Evolutionary conservation across 768 basidiomycete genomes (phyloP), one percentile per base, ranked within the genome.

Genomic region (Suillus ampliporus): DNA sequence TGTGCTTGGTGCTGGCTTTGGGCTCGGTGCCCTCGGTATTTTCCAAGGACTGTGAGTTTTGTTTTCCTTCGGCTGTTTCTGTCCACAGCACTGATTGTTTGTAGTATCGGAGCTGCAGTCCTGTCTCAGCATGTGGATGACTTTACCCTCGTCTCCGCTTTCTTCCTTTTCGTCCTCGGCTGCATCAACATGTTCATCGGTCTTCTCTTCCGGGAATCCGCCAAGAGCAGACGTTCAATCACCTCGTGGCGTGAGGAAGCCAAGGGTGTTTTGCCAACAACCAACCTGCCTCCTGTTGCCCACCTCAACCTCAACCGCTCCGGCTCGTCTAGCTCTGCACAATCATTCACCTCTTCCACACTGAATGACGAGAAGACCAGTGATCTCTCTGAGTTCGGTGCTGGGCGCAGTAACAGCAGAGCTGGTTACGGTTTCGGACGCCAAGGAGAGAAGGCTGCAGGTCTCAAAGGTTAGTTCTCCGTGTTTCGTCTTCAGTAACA

Each of bases 111-210:
- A 10, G 89, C 89, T 35, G 83, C 87, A 19, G 82, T 91, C 62
- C 85, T 91, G 58, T 89, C 89, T 6, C 90, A 92, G 79, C 84
- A 89, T 74, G 92, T 95, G 62, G 89, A 94, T 69, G 87, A 86
- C 64, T 96, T 97, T 80, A 88, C 94, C 23, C 91, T 96, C 71
- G 94, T 94, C 65, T 83, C 94, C 5, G 94, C 91, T 52, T 96
- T 96, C 83, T 89, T 97, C 81, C 85, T 97, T 64, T 97, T 97
- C 80, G 84, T 93, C 57, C 71, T 97, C 62, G 95, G 94, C n/a
- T 94, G 92, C 76, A 76, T 97, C 60, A 94, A 97, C 79, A 87
- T 94, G 67, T 74, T 94, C 62, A 80, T 88, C 64, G 90, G 90
- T 46, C 83, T 92, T 67, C 83, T 90, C 72, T 91, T 88, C 82